Percentiles rank a stretch among this genome's conserved stretches.
phyloP scores from a whole-genome alignment of 805 yeast genomes.

The Candida silvatica region DNA sequence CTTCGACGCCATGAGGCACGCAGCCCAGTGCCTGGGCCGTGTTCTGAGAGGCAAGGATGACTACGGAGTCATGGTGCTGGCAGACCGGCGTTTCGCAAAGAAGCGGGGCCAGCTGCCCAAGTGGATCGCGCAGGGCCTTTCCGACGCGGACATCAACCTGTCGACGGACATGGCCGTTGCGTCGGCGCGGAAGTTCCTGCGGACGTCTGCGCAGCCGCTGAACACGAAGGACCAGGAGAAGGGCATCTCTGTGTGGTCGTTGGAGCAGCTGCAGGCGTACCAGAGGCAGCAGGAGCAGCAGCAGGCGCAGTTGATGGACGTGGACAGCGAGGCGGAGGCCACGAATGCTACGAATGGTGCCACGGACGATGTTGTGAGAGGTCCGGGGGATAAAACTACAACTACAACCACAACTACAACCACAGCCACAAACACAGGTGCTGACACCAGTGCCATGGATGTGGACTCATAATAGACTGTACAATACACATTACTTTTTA shows the following conservation, averaged over 20 bases:
- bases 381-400: background rate
- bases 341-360: slow-evolving; percentile 29
- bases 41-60: slow-evolving; percentile 97
- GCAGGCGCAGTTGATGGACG: slow-evolving; percentile 6
- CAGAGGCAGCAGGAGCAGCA: slow-evolving; percentile 42
- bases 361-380: no score
- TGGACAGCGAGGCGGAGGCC: slow-evolving; percentile 12
- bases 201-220: slow-evolving; percentile 92
- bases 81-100: slow-evolving; percentile 85
- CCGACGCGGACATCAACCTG: slow-evolving; percentile 84
- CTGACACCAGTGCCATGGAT: background rate
- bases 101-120: slow-evolving; percentile 87
- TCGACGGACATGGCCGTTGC: slow-evolving; percentile 98
- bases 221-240: slow-evolving; percentile 78
- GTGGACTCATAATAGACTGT: no score
- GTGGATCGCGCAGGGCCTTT: slow-evolving; percentile 92
- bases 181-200: slow-evolving; percentile 81
- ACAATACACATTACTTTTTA: no score
- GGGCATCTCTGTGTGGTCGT: slow-evolving; percentile 89
- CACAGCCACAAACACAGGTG: no score
- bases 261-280: slow-evolving; percentile 51
- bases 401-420: no score
- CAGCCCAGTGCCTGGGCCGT: slow-evolving; percentile 97
- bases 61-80: slow-evolving; percentile 97
- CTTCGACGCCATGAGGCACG: slow-evolving; percentile 99